phyloP scores from a whole-genome alignment of 345 rosid species.

The Citrus inodora region DNA sequence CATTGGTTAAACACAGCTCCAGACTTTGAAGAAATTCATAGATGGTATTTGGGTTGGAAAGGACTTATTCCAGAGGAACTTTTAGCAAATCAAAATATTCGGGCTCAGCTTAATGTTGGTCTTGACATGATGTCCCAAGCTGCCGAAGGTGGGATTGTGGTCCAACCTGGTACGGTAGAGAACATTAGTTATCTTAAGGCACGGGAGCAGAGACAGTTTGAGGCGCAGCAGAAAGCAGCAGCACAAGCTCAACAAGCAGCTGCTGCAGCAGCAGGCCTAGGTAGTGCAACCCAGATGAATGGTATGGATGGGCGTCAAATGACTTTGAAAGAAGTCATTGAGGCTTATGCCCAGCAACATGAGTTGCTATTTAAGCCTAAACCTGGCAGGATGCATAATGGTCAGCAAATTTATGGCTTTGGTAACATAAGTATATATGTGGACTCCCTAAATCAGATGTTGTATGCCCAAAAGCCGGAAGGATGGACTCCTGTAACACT shows the following conservation, averaged over 20 bases:
- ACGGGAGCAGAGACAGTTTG: conserved; percentile 64
- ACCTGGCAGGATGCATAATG: conserved; percentile 72
- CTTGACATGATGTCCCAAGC: conserved; percentile 82
- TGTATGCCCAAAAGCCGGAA: conserved; percentile 69
- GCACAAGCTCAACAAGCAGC: conserved; percentile 44
- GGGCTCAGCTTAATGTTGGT: conserved; percentile 63
- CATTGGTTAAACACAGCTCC: conserved; percentile 77
- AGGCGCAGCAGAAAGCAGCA: conserved; percentile 62
- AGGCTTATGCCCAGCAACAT: conserved; percentile 78
- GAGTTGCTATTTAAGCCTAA: conserved; percentile 74
- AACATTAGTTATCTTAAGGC: conserved; percentile 56
- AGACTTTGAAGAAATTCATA: conserved; percentile 66
- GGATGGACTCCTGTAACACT: conserved; percentile 65
- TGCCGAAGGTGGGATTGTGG: conserved; percentile 63
- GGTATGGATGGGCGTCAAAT: conserved; percentile 34
- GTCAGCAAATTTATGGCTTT: conserved; percentile 83
- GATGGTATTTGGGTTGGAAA: conserved; percentile 86
- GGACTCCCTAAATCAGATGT: conserved; percentile 63
- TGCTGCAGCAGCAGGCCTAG: conserved; percentile 21
- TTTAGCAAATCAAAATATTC: conserved; percentile 69
- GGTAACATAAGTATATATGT: conserved; percentile 73
- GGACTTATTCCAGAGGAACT: conserved; percentile 77
- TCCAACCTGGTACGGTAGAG: conserved; percentile 71
- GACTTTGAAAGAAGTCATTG: conserved; percentile 82
- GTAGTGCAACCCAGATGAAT: conserved; percentile 36